Conservation (phyloP, 495 filamentous ascomycete species). For the Filosporella fistucella region DNA sequence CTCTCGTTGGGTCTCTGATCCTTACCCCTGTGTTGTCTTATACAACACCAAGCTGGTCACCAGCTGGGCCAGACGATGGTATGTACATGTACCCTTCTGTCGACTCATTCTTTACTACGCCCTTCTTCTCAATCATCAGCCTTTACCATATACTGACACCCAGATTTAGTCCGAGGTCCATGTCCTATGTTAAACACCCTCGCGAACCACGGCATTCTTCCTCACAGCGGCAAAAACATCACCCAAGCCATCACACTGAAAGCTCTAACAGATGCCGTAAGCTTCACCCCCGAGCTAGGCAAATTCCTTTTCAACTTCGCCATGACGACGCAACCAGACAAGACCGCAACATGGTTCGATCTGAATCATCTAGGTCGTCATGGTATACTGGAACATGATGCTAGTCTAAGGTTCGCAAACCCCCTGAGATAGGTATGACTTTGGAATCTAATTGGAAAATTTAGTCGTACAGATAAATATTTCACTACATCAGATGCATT, state of each 20-base stretch:
- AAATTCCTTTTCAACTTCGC: neutral
- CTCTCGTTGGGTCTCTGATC: neutral
- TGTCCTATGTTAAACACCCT: slow-evolving; percentile 50
- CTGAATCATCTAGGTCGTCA: neutral
- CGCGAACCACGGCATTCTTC: slow-evolving; percentile 49
- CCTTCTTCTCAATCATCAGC: neutral
- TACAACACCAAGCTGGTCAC: neutral
- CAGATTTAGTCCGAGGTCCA: slow-evolving; percentile 21
- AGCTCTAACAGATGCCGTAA: neutral
- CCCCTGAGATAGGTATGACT: neutral
- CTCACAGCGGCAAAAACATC: slow-evolving; percentile 41
- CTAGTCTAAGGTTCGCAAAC: neutral
- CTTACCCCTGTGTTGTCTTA: neutral
- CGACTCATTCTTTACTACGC: neutral
- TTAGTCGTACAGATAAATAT: slow-evolving; percentile 2
- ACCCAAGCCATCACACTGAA: slow-evolving; percentile 15
- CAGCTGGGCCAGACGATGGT: slow-evolving; percentile 3
- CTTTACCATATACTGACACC: neutral
- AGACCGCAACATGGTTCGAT: neutral
- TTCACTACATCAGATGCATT: neutral
- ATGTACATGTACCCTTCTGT: neutral
- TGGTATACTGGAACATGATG: neutral
- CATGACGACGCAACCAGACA: neutral
- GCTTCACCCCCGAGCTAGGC: neutral
- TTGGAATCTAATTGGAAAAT: neutral